Evolutionary conservation across 2,329 filamentous ascomycete genomes (phyloP).

Genomic region (Blastomyces silverae): DNA sequence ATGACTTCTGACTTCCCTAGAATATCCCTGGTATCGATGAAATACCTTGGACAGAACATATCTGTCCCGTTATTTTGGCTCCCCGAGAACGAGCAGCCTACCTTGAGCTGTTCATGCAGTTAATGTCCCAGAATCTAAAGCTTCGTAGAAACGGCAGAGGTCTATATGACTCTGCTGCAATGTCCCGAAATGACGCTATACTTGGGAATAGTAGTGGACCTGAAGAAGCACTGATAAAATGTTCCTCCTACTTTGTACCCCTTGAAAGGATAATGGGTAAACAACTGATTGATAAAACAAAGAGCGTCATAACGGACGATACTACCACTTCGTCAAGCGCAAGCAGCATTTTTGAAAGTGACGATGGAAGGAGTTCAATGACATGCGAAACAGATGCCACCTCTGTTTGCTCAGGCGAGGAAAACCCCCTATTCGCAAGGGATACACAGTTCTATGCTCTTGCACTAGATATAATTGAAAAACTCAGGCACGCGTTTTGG

Average conservation of each 20-base stretch:
- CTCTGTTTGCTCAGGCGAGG: not conserved
- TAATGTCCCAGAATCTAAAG: constrained; percentile 48
- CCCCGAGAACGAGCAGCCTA: constrained; percentile 49
- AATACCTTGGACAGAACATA: constrained; percentile 41
- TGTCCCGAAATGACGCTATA: constrained; percentile 41
- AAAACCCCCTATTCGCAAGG: constrained; percentile 16
- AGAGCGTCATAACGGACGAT: not conserved
- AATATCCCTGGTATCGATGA: constrained; percentile 42
- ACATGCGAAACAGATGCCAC: not conserved
- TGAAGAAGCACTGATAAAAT: constrained; percentile 50
- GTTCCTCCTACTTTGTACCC: constrained; percentile 35
- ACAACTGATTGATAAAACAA: constrained; percentile 23
- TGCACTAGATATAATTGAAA: constrained; percentile 22
- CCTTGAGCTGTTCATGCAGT: constrained; percentile 49
- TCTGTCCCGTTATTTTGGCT: constrained; percentile 42
- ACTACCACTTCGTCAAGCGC: not conserved
- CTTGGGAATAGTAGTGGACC: constrained; percentile 42
- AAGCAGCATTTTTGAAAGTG: not conserved
- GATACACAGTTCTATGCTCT: constrained; percentile 25
- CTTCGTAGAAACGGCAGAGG: constrained; percentile 26
- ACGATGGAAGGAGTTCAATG: not conserved
- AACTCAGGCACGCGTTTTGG: constrained; percentile 30
- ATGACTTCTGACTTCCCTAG: constrained; percentile 16
- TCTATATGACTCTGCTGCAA: constrained; percentile 27
- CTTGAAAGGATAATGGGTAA: constrained; percentile 18